Conservation (phyloP, 1,284 basidiomycete species). For the Ceratorhiza oryzae-sativae region DNA sequence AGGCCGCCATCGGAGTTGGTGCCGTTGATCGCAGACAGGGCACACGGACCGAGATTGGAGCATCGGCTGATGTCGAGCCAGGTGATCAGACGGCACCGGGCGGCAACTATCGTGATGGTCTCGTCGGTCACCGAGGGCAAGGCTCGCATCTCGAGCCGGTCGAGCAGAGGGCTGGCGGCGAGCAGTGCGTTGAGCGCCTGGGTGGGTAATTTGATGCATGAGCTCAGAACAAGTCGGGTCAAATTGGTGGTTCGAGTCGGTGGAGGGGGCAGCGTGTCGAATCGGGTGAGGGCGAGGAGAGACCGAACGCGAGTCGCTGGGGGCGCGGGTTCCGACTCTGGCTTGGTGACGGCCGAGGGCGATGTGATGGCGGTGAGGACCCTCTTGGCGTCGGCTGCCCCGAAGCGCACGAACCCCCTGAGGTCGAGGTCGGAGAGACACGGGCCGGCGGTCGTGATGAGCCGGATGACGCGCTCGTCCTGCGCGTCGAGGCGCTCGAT, state of each 20-base stretch:
- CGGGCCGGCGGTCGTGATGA: constrained; percentile 63
- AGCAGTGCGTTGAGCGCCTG: constrained; percentile 75
- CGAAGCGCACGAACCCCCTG: constrained; percentile 61
- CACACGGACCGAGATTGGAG: constrained; percentile 68
- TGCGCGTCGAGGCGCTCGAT: background rate
- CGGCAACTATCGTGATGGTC: constrained; percentile 71
- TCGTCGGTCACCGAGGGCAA: constrained; percentile 71
- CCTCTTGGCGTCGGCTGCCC: background rate
- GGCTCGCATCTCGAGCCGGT: constrained; percentile 69
- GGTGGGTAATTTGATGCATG: constrained; percentile 71
- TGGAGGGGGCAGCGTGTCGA: constrained; percentile 5
- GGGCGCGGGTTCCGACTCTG: constrained; percentile 36
- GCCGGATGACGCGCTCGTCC: constrained; percentile 56
- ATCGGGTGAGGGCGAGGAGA: constrained; percentile 9
- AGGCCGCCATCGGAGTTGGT: background rate
- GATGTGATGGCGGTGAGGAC: background rate
- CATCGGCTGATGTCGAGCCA: constrained; percentile 80
- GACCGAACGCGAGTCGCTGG: constrained; percentile 5
- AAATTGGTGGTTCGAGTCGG: constrained; percentile 58
- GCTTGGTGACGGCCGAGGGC: background rate
- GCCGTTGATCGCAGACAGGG: constrained; percentile 50
- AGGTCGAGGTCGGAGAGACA: constrained; percentile 74
- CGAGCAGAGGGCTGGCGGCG: constrained; percentile 68
- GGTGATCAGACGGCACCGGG: constrained; percentile 62
- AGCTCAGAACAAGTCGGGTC: constrained; percentile 74